phyloP scores from a whole-genome alignment of 768 basidiomycete species.

The Artomyces pyxidatus region DNA sequence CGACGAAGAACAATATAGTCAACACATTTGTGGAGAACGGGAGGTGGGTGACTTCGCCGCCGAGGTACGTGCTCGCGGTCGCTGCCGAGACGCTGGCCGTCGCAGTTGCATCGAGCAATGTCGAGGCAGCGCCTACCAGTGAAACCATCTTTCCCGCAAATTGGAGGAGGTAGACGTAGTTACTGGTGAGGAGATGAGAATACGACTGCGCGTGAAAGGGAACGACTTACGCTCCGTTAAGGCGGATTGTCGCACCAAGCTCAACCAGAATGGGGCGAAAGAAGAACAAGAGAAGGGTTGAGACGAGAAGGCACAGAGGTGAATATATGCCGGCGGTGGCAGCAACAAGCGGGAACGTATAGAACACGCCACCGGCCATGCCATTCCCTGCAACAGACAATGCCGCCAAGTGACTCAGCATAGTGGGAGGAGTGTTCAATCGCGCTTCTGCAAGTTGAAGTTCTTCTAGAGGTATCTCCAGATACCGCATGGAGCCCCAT shows the following conservation, averaged over 20 bases:
- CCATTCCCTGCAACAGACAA: conserved; percentile 15
- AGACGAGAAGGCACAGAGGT: conserved; percentile 14
- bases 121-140: conserved; percentile 13
- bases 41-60: conserved; percentile 10
- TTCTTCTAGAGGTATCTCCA: conserved; percentile 8
- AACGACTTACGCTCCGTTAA: conserved; percentile 4
- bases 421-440: not conserved
- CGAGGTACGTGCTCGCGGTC: conserved; percentile 14
- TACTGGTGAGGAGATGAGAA: not conserved
- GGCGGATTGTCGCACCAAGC: not conserved
- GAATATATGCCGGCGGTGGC: conserved; percentile 14
- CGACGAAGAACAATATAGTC: conserved; percentile 11
- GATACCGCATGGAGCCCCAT: conserved; percentile 16
- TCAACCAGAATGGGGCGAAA: conserved; percentile 8
- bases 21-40: conserved; percentile 7
- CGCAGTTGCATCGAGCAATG: conserved; percentile 12
- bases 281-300: conserved; percentile 11
- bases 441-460: conserved; percentile 6
- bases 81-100: conserved; percentile 16
- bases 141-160: conserved; percentile 10
- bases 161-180: conserved; percentile 4
- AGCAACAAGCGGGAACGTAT: conserved; percentile 13
- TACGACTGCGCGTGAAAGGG: not conserved
- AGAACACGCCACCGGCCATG: conserved; percentile 14
- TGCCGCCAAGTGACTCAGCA: conserved; percentile 11